These are phyloP conservation scores for Fusarium albidum DNA, from an alignment of 2,329 filamentous ascomycete genomes.

Conservation along the genomic window DNA sequence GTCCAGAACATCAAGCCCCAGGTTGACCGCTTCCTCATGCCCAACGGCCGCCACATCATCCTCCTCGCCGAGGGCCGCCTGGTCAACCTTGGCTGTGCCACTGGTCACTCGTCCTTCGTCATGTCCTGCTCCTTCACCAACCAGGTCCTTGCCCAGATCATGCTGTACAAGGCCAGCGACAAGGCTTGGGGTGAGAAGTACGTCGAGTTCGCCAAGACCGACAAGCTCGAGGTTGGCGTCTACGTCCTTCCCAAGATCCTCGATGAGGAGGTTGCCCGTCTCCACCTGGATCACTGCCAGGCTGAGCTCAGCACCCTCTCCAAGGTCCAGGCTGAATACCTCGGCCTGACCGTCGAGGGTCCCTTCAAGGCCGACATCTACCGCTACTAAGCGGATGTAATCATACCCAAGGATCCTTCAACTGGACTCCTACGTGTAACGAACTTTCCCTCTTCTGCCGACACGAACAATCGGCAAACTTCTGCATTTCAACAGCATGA, in stretches of 20 bases:
- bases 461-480: slow-evolving; percentile 47
- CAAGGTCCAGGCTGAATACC: slow-evolving; percentile 90
- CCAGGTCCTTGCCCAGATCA: slow-evolving; percentile 99
- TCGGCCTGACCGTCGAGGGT: slow-evolving; percentile 83
- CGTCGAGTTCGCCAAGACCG: slow-evolving; percentile 91
- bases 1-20: slow-evolving; percentile 99
- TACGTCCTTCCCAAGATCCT: slow-evolving; percentile 97
- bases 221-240: slow-evolving; percentile 90
- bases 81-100: slow-evolving; percentile 99
- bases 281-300: slow-evolving; percentile 93
- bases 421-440: slow-evolving; percentile 50
- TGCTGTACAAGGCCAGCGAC: slow-evolving; percentile 94
- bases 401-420: slow-evolving; percentile 50
- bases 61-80: slow-evolving; percentile 98
- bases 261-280: slow-evolving; percentile 96
- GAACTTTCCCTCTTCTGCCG: slow-evolving; percentile 43
- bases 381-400: slow-evolving; percentile 54
- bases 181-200: slow-evolving; percentile 91
- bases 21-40: slow-evolving; percentile 97
- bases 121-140: slow-evolving; percentile 99
- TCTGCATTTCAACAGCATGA: slow-evolving; percentile 56
- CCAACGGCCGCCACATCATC: slow-evolving; percentile 95
- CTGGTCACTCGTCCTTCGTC: slow-evolving; percentile 98
- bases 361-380: slow-evolving; percentile 89
- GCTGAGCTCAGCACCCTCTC: slow-evolving; percentile 90